A percentile compares a stretch with the other conserved stretches of the same genome.
Evolutionary conservation across 1,284 basidiomycete genomes (phyloP).

Genomic region (Apiotrichum gamsii): DNA sequence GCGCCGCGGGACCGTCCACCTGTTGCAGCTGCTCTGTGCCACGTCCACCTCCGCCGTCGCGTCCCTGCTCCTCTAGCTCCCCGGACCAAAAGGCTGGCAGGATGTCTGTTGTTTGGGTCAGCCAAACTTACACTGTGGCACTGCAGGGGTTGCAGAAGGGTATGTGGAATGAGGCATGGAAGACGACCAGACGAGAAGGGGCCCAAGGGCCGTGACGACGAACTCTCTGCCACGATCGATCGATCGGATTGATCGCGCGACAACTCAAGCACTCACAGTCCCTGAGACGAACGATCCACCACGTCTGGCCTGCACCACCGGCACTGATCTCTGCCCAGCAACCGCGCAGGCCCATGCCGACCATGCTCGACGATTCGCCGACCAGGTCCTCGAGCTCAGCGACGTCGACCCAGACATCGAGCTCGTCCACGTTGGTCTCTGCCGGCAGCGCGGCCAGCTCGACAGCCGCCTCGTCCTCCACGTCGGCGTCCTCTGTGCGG

Average conservation of each 20-base stretch:
- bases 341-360: conserved; percentile 35
- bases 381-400: not conserved
- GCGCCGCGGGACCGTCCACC: too few relatives aligned
- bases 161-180: too few relatives aligned
- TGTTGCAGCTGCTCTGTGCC: too few relatives aligned
- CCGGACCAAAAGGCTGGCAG: conserved; percentile 27
- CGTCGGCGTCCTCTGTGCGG: not conserved
- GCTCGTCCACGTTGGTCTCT: conserved; percentile 19
- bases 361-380: conserved; percentile 6
- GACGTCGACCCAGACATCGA: conserved; percentile 27
- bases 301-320: conserved; percentile 10
- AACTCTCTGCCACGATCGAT: too few relatives aligned
- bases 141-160: too few relatives aligned
- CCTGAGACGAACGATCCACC: conserved; percentile 38
- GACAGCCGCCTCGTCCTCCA: not conserved
- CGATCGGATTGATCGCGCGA: too few relatives aligned
- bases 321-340: conserved; percentile 34
- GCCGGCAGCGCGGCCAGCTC: conserved; percentile 3
- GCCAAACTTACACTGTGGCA: too few relatives aligned
- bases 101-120: conserved; percentile 17
- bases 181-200: too few relatives aligned
- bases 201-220: too few relatives aligned
- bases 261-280: conserved; percentile 29
- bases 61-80: too few relatives aligned
- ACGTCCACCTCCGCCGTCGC: too few relatives aligned